These are phyloP conservation scores for Prillingera fragicola DNA, from an alignment of 1,284 basidiomycete species.

Conservation along the genomic window DNA sequence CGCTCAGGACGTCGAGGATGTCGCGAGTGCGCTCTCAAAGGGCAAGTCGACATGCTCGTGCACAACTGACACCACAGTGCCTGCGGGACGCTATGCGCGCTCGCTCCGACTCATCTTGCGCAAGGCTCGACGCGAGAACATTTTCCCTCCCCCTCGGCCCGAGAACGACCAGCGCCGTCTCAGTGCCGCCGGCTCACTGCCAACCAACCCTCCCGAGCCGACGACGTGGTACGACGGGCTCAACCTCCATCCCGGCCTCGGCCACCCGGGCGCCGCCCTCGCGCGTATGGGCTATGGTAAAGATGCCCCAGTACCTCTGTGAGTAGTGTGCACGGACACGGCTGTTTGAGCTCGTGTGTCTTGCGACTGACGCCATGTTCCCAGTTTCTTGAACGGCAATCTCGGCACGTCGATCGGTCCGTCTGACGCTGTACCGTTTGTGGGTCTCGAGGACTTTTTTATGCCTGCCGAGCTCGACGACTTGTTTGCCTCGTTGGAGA, in stretches of 20 bases:
- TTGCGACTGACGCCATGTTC: background rate
- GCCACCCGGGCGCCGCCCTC: constrained; percentile 3
- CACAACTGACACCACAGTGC: constrained; percentile 52
- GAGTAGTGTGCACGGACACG: too few species aligned
- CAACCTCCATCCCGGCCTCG: background rate
- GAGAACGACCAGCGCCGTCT: background rate
- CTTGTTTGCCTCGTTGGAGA: constrained; percentile 4
- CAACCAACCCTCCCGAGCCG: too few species aligned
- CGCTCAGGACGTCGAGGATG: constrained; percentile 63
- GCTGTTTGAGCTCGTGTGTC: background rate
- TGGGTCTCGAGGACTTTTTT: constrained; percentile 29
- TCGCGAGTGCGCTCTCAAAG: constrained; percentile 63
- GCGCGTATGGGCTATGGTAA: constrained; percentile 19
- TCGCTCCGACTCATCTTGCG: constrained; percentile 77
- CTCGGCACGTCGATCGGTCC: constrained; percentile 12
- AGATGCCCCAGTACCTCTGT: constrained; percentile 25
- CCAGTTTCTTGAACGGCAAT: constrained; percentile 24
- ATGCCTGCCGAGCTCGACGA: constrained; percentile 20
- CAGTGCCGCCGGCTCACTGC: background rate
- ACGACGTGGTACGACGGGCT: constrained; percentile 1
- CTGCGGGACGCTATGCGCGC: constrained; percentile 74
- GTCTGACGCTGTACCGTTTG: constrained; percentile 16
- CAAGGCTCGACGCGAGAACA: constrained; percentile 60
- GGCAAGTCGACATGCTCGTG: constrained; percentile 51
- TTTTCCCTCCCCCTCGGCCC: constrained; percentile 25